Evolutionary conservation across 164 flowering plant species (phyloP), one percentile per base, ranked within the genome.

Genomic region (Brasenia schreberi): DNA sequence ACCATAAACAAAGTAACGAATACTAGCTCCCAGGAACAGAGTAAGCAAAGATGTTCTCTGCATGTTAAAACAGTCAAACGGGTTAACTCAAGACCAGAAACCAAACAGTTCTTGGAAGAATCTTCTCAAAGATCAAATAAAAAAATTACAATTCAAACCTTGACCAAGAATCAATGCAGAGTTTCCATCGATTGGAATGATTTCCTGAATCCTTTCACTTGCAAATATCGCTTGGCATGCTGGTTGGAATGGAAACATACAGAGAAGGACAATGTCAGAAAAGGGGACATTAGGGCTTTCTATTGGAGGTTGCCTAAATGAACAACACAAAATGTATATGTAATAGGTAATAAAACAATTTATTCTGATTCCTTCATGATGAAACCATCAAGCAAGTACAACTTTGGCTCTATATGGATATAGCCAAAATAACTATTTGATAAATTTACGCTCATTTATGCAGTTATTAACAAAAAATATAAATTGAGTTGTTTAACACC

Each of bases 21-120:
- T 65, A 70, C 45, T 52, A 70, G 68, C 78, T 75, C 83, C 82
- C 86, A 58, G 90, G 82, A 73, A 79, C 72, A 66, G 81, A 83
- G 79, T 89, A 89, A 6, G 84, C 81, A 78, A 76, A 85, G 64
- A 89, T 70, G 68, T 73, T 84, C 70, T 86, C 96, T 89, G 86
- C 76, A 79, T 60, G 53, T 39, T 61, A 65, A 59, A 53, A 63
- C 63, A 56, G 60, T n/a, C 9, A 61, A 23, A 12, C 18, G 42
- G 12, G 17, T 66, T 5, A 19, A 14, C n/a, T 2, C 4, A 49
- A 62, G 43, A 11, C 10, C 63, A 43, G 60, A 68, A 43, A 64
- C 49, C n/a, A 27, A 9, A 3, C 18, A 67, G 5, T 5, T 33
- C 39, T 33, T 33, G 39, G 39, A 19, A 6, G 39, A 42, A 12